Base-by-base conservation (phyloP, 495 filamentous ascomycete genomes). In the Hamigera avellanea region DNA sequence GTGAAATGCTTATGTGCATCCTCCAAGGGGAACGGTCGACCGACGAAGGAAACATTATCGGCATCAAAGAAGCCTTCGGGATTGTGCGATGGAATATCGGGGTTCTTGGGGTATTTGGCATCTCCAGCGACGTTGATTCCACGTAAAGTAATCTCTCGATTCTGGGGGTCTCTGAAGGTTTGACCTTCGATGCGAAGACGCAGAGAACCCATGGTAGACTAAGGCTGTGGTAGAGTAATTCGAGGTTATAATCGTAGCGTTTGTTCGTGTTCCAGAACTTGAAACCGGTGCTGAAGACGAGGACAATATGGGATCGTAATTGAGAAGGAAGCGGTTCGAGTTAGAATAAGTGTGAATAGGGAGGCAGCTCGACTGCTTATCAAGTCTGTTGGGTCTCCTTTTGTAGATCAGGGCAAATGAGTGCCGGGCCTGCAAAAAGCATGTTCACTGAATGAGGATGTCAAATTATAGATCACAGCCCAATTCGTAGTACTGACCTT, bases 1-100 rank as follows among this genome's bases (percentile, higher is more conserved):
- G 82, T 73, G 54, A 98, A 94, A 50, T 98, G 91, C 1, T 75
- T 66, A 45, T 86, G 79, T 1, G 91, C 85, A 25, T 95, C 86
- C 35, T 83, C 75, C 28, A 81, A 66, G 2, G 76, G 59, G 53
- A 98, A 98, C 0, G 91, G 91, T 13, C 86, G 75, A 21, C 73
- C 78, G 39, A 88, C 76, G 50, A 96, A 98, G 19, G 84, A 94
- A 35, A 95, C 81, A 50, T 77, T 73, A 57, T 98, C 93, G 39
- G 78, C 91, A 26, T 96, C 84, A 50, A 89, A 95, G 67, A 98
- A 98, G 39, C 78, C 62, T 14, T 88, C 74, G 10, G 67, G 44
- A 14, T 83, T 62, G 54, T 91, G 81, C 5, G 91, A 93, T 1
- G 88, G 86, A 16, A 82, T 64, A 42, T 93, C 68, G 12, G 89